A percentile compares a stretch with the other conserved stretches of the same genome.
These are phyloP conservation scores for Peronospora farinosa DNA, from an alignment of 352 stramenopile species.

Conservation along the genomic window DNA sequence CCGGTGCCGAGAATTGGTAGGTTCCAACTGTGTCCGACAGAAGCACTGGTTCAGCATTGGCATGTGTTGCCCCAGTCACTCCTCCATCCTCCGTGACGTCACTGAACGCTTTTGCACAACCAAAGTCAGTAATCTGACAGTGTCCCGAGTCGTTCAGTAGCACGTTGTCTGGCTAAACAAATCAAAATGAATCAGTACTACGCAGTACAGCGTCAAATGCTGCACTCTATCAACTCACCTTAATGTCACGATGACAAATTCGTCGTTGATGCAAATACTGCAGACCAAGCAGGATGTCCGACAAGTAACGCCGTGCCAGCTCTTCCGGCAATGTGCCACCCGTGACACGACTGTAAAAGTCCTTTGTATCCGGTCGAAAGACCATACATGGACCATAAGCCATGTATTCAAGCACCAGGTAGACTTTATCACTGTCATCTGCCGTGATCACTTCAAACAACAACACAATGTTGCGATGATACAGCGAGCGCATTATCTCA, in stretches of 20 bases:
- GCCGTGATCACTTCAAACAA: constrained; percentile 89
- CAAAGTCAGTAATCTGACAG: constrained; percentile 86
- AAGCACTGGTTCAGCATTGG: constrained; percentile 12
- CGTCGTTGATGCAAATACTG: constrained; percentile 66
- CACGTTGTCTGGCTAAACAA: constrained; percentile 75
- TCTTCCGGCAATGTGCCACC: constrained; percentile 48
- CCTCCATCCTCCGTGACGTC: background rate
- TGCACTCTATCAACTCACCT: constrained; percentile 35
- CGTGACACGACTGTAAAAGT: constrained; percentile 66
- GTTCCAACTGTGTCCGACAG: constrained; percentile 82
- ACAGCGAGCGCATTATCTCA: constrained; percentile 81
- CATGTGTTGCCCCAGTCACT: background rate
- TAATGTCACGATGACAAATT: constrained; percentile 87
- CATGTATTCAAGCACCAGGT: constrained; percentile 87
- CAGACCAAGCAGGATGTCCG: constrained; percentile 73
- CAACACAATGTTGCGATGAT: constrained; percentile 87
- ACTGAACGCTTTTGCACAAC: constrained; percentile 56
- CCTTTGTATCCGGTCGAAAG: constrained; percentile 56
- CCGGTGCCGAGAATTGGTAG: constrained; percentile 87
- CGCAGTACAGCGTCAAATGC: background rate
- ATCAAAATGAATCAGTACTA: background rate
- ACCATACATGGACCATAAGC: constrained; percentile 71
- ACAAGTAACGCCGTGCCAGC: constrained; percentile 54
- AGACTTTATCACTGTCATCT: constrained; percentile 70
- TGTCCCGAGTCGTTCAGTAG: constrained; percentile 71